Evolutionary conservation across 2,329 filamentous ascomycete species (phyloP), one percentile per base, ranked within the genome.

Genomic region (Trichoderma sp.): DNA sequence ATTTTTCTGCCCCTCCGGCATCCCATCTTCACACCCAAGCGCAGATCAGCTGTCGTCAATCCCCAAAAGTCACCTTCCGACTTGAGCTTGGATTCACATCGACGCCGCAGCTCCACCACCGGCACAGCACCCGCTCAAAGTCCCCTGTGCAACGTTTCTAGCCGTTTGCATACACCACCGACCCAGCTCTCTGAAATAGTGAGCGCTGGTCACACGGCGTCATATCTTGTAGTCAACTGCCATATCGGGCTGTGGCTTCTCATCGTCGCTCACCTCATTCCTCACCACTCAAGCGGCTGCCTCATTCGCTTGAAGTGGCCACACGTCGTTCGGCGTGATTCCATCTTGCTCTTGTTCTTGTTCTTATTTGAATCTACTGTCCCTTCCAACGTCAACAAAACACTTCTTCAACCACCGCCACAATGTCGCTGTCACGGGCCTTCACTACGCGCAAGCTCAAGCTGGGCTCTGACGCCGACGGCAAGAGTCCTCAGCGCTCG

Each of bases 371-470:
- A 47, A 35, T 31, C 21, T 40, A 31, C n/a, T 21, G 47, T 65
- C 64, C 35, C 60, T 47, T 27, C n/a, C 68, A 47, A 13, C 33
- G 47, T 58, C 59, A 65, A 47, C 37, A 35, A 35, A 8, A 21
- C n/a, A 21, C 19, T 63, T 55, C 29, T 35, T 47, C 52, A 35
- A 49, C 40, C 71, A 69, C 63, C 71, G 85, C 29, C 71, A 70
- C 64, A 71, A 86, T 84, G 77, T 85, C 84, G 85, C 82, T 94
- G 74, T 86, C 89, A 64, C 87, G 92, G 77, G 91, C 91, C 70
- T 91, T 94, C 78, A 90, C 88, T 47, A 92, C 89, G 74, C 87
- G 88, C 79, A 88, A 89, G 80, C 83, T 82, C 73, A 91, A 89
- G 83, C 71, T 77, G 68, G 81, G 81, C 71, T 77, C 83, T 71